These are phyloP conservation scores for Spathaspora sp. DNA, from an alignment of 805 yeast species.

Conservation along the genomic window DNA sequence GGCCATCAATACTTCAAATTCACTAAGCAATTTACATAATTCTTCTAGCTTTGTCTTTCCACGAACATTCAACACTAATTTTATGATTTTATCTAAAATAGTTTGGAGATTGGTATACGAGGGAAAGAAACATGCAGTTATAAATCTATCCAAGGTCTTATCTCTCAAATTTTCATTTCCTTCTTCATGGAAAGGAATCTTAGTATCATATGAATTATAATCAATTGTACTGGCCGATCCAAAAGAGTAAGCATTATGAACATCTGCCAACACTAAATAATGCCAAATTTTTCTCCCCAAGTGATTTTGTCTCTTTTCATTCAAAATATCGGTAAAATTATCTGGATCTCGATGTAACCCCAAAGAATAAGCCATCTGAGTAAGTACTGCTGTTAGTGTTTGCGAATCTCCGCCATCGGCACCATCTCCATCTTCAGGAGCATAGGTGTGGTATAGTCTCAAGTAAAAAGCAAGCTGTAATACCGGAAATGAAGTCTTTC, in stretches of 20 bases:
- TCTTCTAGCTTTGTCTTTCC: conserved; percentile 33
- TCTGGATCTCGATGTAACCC: conserved; percentile 42
- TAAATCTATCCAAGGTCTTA: conserved; percentile 37
- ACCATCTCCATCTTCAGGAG: conserved; percentile 41
- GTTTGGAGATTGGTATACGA: conserved; percentile 21
- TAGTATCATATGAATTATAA: conserved; percentile 46
- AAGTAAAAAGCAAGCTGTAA: conserved; percentile 28
- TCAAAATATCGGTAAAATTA: conserved; percentile 19
- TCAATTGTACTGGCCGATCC: conserved; percentile 46
- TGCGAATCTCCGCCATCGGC: conserved; percentile 38
- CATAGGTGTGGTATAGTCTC: conserved; percentile 28
- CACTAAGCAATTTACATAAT: conserved; percentile 29
- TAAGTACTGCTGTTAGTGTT: conserved; percentile 21
- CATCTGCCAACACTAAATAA: conserved; percentile 43
- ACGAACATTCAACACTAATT: conserved; percentile 37
- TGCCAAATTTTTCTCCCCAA: conserved; percentile 61
- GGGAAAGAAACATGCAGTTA: conserved; percentile 26
- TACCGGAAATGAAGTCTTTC: conserved; percentile 28
- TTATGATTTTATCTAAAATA: conserved; percentile 29
- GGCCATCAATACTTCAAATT: conserved; percentile 31
- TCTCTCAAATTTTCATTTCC: conserved; percentile 37
- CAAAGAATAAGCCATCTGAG: conserved; percentile 37
- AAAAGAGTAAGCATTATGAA: conserved; percentile 39
- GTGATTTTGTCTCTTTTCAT: conserved; percentile 30
- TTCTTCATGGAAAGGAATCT: conserved; percentile 40